phyloP scores from a whole-genome alignment of 495 filamentous ascomycete genomes.

The Entonaema liquescens region DNA sequence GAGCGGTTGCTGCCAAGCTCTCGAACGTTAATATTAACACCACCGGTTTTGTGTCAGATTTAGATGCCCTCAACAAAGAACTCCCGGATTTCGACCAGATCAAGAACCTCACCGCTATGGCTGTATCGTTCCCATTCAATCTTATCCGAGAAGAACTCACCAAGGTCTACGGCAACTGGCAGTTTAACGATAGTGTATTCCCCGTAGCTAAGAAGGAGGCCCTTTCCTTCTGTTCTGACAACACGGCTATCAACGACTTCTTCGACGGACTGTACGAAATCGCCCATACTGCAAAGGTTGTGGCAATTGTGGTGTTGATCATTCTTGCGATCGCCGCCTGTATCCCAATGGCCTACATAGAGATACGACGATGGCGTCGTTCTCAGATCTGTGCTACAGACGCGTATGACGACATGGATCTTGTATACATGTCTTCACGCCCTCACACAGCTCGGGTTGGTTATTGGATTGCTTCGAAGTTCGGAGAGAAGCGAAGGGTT shows the following conservation, averaged over 20 bases:
- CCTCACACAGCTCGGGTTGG: constrained; percentile 76
- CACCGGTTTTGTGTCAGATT: constrained; percentile 65
- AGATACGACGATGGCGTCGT: constrained; percentile 81
- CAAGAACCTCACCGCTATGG: constrained; percentile 74
- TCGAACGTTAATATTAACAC: constrained; percentile 73
- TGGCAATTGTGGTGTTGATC: constrained; percentile 76
- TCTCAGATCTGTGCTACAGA: constrained; percentile 71
- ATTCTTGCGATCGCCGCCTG: constrained; percentile 75
- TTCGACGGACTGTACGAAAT: constrained; percentile 75
- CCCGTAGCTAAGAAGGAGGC: constrained; percentile 82
- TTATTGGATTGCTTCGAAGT: constrained; percentile 73
- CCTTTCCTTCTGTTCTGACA: constrained; percentile 86
- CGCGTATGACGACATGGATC: constrained; percentile 81
- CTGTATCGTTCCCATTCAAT: constrained; percentile 81
- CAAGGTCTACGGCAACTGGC: constrained; percentile 69
- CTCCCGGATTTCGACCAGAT: constrained; percentile 86
- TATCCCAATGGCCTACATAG: constrained; percentile 78
- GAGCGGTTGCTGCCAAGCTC: constrained; percentile 58
- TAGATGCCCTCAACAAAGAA: constrained; percentile 74
- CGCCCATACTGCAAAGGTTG: constrained; percentile 68
- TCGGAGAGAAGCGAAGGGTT: constrained; percentile 72
- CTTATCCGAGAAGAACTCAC: constrained; percentile 75
- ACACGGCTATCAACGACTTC: constrained; percentile 85
- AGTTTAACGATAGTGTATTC: constrained; percentile 78
- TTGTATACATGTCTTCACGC: constrained; percentile 85